These are phyloP conservation scores for Xanthoconium purpureum DNA, from an alignment of 768 basidiomycete species.

Conservation along the genomic window DNA sequence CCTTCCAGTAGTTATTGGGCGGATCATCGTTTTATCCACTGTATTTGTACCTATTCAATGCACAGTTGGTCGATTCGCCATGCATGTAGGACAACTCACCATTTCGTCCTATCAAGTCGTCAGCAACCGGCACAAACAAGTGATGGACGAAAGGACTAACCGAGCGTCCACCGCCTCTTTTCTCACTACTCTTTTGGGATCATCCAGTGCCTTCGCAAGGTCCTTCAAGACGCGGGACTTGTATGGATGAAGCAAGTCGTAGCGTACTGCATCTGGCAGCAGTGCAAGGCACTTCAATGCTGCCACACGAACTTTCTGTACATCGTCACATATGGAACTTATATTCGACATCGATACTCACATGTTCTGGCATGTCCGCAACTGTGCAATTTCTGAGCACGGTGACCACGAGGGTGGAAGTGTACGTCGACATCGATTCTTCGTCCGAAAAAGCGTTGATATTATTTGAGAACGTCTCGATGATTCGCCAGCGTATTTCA, in stretches of 20 bases:
- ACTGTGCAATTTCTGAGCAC: conserved; percentile 66
- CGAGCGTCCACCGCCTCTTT: conserved; percentile 86
- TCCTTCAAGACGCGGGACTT: conserved; percentile 72
- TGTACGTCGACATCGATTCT: conserved; percentile 62
- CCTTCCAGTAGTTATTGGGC: neutral
- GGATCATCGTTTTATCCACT: conserved; percentile 11
- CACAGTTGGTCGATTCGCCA: neutral
- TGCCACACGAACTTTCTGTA: conserved; percentile 69
- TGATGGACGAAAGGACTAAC: conserved; percentile 25
- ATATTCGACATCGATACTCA: conserved; percentile 32
- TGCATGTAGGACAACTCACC: conserved; percentile 9
- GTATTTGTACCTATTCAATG: conserved; percentile 28
- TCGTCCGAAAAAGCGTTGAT: conserved; percentile 56
- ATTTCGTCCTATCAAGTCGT: conserved; percentile 28
- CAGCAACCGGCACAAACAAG: neutral
- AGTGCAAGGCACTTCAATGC: conserved; percentile 73
- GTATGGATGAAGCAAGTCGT: conserved; percentile 78
- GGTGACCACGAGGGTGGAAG: conserved; percentile 61
- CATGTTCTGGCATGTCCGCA: conserved; percentile 52
- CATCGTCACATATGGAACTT: neutral
- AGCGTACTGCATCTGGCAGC: conserved; percentile 75
- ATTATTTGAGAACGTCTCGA: conserved; percentile 72
- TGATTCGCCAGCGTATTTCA: conserved; percentile 72
- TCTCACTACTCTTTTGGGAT: conserved; percentile 81
- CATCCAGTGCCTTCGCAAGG: conserved; percentile 76